Conservation (phyloP, 2,329 filamentous ascomycete genomes). For the Cytospora paraplurivora region DNA sequence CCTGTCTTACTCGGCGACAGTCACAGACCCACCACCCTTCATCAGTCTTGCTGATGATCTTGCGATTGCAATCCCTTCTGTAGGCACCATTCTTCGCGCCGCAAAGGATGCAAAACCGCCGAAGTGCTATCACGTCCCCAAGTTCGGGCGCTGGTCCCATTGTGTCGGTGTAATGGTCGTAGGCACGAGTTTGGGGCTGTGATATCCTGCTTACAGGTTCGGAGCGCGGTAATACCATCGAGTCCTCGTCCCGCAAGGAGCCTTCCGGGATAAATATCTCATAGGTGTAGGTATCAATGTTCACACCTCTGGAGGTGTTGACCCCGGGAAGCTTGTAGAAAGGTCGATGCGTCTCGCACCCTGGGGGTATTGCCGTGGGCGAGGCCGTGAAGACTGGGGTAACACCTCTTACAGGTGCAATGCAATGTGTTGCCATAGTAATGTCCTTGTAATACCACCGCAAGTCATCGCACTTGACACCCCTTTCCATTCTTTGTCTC, state of each 20-base stretch:
- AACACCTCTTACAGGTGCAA: conserved; percentile 22
- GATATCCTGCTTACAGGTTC: conserved; percentile 8
- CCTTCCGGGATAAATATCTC: conserved; percentile 15
- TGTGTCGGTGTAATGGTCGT: too few relatives aligned
- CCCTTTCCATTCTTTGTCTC: conserved; percentile 9
- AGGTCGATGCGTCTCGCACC: conserved; percentile 11
- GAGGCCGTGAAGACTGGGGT: conserved; percentile 21
- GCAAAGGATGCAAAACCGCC: conserved; percentile 25
- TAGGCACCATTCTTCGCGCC: conserved; percentile 21
- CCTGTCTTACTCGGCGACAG: conserved; percentile 19
- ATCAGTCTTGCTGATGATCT: conserved; percentile 24
- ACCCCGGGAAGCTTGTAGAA: conserved; percentile 12
- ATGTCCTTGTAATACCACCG: conserved; percentile 26
- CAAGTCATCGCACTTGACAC: conserved; percentile 22
- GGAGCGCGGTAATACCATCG: not conserved
- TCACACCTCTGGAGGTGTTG: not conserved
- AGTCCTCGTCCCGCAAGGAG: not conserved
- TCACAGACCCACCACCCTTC: conserved; percentile 25
- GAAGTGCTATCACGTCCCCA: conserved; percentile 20
- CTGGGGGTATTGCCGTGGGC: not conserved
- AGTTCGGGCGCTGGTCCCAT: conserved; percentile 1
- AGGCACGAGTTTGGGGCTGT: conserved; percentile 5
- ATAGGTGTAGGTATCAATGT: conserved; percentile 20
- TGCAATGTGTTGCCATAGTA: conserved; percentile 12
- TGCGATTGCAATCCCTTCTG: conserved; percentile 27